Percentiles rank a stretch among this genome's conserved stretches.
These are phyloP conservation scores for Epichloe sp. DNA, from an alignment of 2,329 filamentous ascomycete genomes.

Conservation along the genomic window DNA sequence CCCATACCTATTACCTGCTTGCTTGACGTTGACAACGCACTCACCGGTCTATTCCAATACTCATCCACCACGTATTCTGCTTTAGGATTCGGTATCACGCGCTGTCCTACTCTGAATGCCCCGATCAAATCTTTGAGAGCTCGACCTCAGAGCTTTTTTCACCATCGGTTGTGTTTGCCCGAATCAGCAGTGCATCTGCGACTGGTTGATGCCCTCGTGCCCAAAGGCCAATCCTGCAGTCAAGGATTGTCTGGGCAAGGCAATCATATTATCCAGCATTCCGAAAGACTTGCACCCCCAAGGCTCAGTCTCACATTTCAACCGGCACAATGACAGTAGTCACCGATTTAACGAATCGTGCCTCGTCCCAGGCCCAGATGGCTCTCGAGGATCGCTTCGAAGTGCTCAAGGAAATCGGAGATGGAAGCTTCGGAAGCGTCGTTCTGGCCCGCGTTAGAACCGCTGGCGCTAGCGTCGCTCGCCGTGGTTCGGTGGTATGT, in stretches of 20 bases:
- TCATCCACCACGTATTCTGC: constrained; percentile 1
- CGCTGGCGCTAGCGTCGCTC: constrained; percentile 77
- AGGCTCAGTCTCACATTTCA: background rate
- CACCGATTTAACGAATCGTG: constrained; percentile 59
- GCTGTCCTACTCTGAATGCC: constrained; percentile 20
- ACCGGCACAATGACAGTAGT: constrained; percentile 53
- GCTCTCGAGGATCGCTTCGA: constrained; percentile 90
- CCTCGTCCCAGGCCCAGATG: constrained; percentile 45
- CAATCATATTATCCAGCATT: background rate
- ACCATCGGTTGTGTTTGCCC: background rate
- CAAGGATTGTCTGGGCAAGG: background rate
- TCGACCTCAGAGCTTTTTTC: constrained; percentile 16
- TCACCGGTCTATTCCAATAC: background rate
- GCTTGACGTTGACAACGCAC: background rate
- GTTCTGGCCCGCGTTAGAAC: constrained; percentile 82
- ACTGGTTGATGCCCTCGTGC: constrained; percentile 6
- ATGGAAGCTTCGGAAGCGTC: constrained; percentile 97
- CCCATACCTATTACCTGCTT: background rate
- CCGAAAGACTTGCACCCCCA: background rate
- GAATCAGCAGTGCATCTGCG: constrained; percentile 13
- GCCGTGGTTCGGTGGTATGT: constrained; percentile 83
- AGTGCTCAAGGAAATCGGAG: constrained; percentile 93
- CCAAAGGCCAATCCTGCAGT: constrained; percentile 1
- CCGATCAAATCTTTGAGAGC: constrained; percentile 19
- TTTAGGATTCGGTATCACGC: constrained; percentile 3